Conservation (phyloP, 352 stramenopile genomes). For the Pythium chondricola region DNA sequence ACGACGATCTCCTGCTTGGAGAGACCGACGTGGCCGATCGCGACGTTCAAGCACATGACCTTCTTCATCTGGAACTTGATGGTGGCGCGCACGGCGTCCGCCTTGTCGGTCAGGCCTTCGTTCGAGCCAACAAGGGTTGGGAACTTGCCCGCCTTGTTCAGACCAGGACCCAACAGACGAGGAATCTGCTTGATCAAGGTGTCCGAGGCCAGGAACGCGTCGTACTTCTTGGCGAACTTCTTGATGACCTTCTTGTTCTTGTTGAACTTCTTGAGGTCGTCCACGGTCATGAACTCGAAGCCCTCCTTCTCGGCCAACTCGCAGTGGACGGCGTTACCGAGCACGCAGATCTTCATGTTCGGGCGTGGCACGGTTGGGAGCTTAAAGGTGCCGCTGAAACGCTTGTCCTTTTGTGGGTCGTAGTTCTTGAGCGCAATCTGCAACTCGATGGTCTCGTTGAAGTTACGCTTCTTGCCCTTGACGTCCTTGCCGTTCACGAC, state of each 20-base stretch:
- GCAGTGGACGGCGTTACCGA: conserved; percentile 98
- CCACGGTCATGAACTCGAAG: conserved; percentile 97
- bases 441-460: conserved; percentile 98
- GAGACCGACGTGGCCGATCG: conserved; percentile 96
- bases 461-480: conserved; percentile 99
- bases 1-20: conserved; percentile 94
- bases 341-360: conserved; percentile 97
- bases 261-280: conserved; percentile 99
- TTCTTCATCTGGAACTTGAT: conserved; percentile 99
- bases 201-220: conserved; percentile 99
- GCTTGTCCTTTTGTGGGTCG: conserved; percentile 99
- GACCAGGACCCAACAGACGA: conserved; percentile 97
- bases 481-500: conserved; percentile 87
- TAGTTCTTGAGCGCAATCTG: conserved; percentile 99
- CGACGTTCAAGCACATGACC: conserved; percentile 99
- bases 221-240: conserved; percentile 99
- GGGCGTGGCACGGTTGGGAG: conserved; percentile 94
- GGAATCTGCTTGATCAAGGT: conserved; percentile 99
- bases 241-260: conserved; percentile 99
- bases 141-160: conserved; percentile 99
- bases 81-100: conserved; percentile 95
- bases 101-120: conserved; percentile 97
- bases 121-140: conserved; percentile 93
- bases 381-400: conserved; percentile 99
- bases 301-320: conserved; percentile 98